Evolutionary conservation across 352 stramenopile genomes (phyloP).

Genomic region (Phytophthora megakarya): DNA sequence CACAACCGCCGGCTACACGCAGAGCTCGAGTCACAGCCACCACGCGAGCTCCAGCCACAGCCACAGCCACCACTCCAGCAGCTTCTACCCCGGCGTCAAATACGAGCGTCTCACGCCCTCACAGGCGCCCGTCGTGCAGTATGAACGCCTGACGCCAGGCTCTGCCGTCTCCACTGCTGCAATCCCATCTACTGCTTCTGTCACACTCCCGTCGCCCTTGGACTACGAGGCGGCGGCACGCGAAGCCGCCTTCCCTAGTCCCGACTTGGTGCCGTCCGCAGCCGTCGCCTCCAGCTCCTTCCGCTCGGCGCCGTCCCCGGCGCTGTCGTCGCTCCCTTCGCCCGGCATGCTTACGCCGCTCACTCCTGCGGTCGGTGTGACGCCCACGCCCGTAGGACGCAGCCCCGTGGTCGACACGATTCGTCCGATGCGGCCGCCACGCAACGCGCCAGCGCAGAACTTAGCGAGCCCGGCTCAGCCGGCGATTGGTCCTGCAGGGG

Average conservation of each 20-base stretch:
- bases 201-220: constrained; percentile 38
- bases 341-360: constrained; percentile 65
- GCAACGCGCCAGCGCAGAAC: constrained; percentile 13
- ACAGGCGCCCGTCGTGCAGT: constrained; percentile 42
- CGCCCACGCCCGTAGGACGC: constrained; percentile 30
- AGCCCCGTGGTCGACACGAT: constrained; percentile 44
- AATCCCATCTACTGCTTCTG: neutral
- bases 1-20: constrained; percentile 17
- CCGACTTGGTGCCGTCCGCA: constrained; percentile 35
- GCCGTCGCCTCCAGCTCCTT: constrained; percentile 40
- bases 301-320: constrained; percentile 36
- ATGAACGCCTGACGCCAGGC: constrained; percentile 58
- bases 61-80: constrained; percentile 15
- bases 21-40: constrained; percentile 12
- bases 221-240: constrained; percentile 47
- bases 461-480: constrained; percentile 29
- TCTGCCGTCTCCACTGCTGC: constrained; percentile 12
- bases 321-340: constrained; percentile 49
- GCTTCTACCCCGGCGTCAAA: constrained; percentile 48
- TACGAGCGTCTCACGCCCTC: constrained; percentile 55
- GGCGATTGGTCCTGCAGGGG: constrained; percentile 11
- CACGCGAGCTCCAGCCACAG: constrained; percentile 11
- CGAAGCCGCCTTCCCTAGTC: constrained; percentile 43
- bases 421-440: constrained; percentile 29
- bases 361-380: constrained; percentile 18